These are phyloP conservation scores for Emergomyces orientalis DNA, from an alignment of 2,329 filamentous ascomycete genomes.

Conservation along the genomic window DNA sequence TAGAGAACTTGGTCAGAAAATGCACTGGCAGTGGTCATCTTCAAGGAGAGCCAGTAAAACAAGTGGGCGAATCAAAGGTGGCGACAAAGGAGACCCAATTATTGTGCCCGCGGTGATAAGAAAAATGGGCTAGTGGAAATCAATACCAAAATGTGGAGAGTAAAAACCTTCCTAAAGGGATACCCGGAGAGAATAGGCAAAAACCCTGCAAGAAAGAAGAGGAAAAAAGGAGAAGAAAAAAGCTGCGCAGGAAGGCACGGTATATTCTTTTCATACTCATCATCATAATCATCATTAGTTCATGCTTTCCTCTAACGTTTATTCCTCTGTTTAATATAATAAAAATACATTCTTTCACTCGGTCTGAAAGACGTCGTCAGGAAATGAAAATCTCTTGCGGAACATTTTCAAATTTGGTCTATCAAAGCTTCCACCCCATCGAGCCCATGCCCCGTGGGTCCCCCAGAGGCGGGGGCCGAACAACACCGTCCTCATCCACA, in stretches of 20 bases:
- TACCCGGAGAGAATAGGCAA: neutral
- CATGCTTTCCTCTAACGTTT: neutral
- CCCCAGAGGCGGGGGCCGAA: slow-evolving; percentile 16
- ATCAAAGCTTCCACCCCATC: slow-evolving; percentile 11
- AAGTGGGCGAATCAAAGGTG: too few relatives aligned
- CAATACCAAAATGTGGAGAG: neutral
- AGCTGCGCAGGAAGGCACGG: neutral
- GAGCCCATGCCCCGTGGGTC: neutral
- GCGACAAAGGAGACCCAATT: too few relatives aligned
- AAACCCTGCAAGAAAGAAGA: neutral
- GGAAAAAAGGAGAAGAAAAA: neutral
- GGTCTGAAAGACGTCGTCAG: neutral
- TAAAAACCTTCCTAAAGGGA: neutral
- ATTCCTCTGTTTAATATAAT: neutral
- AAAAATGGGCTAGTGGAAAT: too few relatives aligned
- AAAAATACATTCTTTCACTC: neutral
- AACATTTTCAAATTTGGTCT: neutral
- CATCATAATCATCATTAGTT: neutral
- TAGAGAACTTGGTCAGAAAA: too few relatives aligned
- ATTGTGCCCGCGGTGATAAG: too few relatives aligned
- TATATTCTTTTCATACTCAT: neutral
- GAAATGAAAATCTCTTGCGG: neutral
- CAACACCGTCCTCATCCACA: slow-evolving; percentile 28
- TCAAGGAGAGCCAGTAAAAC: too few relatives aligned
- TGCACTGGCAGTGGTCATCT: too few relatives aligned